Base-by-base conservation (phyloP, 1,284 basidiomycete genomes). In the Rhodofomes roseus region DNA sequence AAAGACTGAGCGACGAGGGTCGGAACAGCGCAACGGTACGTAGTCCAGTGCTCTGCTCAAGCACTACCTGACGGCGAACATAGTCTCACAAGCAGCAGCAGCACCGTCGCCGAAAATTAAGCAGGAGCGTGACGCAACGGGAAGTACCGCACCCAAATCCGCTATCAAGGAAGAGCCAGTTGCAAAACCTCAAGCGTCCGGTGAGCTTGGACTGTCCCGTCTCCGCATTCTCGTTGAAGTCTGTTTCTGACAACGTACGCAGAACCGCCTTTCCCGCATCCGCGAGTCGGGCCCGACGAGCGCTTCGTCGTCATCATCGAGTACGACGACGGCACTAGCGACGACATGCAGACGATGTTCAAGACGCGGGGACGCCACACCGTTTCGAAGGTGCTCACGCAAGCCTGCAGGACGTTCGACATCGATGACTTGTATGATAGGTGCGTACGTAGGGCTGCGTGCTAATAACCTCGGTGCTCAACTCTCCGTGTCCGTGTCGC, bases 361-460 rank as follows among this genome's bases (percentile, higher is more conserved):
- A 71, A 70, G 63, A 71, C 70, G 22, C 68, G 69, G 58, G 65
- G 61, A 16, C 62, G 66, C 41, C 70, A 71, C 57, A 58, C 48
- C 55, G 68, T 71, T 25, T 59, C 62, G 23, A 70, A 69, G 61
- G 70, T 71, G 37, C 64, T 71, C 48, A 60, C 62, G 62, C 66
- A 68, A 46, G 70, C 66, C 18, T 70, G 68, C 57, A 64, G 66
- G 23, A 71, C 69, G 34, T 71, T 71, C 56, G 65, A 60, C 14
- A 58, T 71, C 34, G 66, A 68, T 59, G 55, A 65, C 18, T 52
- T 63, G 44, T 69, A 63, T 37, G 48, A 59, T 40, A 60, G 55
- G 68, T 68, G 43, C 53, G 65, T 53, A 31, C 44, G 31, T 27
- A 22, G 23, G 20, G 11, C 18, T 39, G 18, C 27, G 25, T 23